Conservation (phyloP, 345 rosid genomes). For the Turritis glabra region DNA sequence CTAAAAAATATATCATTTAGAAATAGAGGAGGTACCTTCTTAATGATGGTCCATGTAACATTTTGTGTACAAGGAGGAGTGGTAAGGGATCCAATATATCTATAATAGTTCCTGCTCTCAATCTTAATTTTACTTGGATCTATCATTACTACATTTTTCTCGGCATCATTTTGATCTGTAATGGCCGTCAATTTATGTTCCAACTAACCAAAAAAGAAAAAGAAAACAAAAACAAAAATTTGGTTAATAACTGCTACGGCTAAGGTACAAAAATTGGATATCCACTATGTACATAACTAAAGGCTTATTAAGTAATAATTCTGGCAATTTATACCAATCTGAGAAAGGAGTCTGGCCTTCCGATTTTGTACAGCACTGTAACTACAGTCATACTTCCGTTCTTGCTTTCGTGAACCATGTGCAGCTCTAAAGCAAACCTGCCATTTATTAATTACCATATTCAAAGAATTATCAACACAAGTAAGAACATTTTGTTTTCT, state of each 20-base stretch:
- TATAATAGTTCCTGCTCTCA: constrained; percentile 65
- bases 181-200: constrained; percentile 41
- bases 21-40: too few relatives aligned
- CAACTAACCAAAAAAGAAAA: constrained; percentile 40
- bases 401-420: constrained; percentile 72
- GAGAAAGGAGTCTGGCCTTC: constrained; percentile 67
- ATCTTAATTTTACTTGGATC: constrained; percentile 53
- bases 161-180: constrained; percentile 31
- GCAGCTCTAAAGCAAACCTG: constrained; percentile 67
- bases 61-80: constrained; percentile 82
- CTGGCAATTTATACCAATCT: constrained; percentile 43
- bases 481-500: background rate
- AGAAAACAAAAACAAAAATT: background rate
- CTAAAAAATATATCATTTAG: too few relatives aligned
- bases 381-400: constrained; percentile 67
- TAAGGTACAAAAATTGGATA: too few relatives aligned
- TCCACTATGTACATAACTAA: background rate
- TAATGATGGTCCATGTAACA: constrained; percentile 66
- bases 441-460: background rate
- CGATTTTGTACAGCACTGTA: constrained; percentile 66
- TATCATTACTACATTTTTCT: constrained; percentile 46
- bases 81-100: constrained; percentile 85
- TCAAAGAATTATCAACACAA: background rate
- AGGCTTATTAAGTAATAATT: background rate
- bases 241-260: too few relatives aligned